A percentile compares a stretch with the other conserved stretches of the same genome.
phyloP scores from a whole-genome alignment of 371 early-diverging fungal species.

The Mortierella polycephala region DNA sequence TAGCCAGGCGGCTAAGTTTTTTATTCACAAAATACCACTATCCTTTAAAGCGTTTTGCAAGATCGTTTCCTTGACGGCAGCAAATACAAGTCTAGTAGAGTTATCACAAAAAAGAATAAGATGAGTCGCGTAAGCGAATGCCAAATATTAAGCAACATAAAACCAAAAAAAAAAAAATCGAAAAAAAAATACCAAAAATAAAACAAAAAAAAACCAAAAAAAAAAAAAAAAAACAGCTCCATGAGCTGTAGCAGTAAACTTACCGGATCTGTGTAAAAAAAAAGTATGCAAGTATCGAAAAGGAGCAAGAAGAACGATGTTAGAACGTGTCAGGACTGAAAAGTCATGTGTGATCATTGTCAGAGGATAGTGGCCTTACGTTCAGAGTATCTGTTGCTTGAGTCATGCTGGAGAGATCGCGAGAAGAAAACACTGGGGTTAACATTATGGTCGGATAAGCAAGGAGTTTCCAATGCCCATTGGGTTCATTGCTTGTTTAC shows the following conservation, averaged over 20 bases:
- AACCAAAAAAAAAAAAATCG: conserved; percentile 7
- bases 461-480: neutral
- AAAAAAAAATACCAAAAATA: neutral
- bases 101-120: conserved; percentile 5
- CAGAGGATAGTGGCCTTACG: conserved; percentile 54
- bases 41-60: conserved; percentile 76
- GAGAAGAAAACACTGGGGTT: neutral
- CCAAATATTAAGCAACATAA: neutral
- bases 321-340: too few species aligned
- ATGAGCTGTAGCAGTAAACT: too few species aligned
- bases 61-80: conserved; percentile 83
- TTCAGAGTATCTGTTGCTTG: conserved; percentile 84
- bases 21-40: conserved; percentile 69
- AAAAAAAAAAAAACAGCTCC: neutral
- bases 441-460: too few species aligned
- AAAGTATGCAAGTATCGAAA: too few species aligned
- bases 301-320: too few species aligned
- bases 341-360: too few species aligned
- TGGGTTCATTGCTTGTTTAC: conserved; percentile 12
- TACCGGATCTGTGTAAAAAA: too few species aligned
- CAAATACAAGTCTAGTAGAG: conserved; percentile 70
- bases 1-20: neutral
- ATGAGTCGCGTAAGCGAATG: neutral
- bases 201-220: conserved; percentile 1
- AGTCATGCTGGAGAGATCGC: conserved; percentile 64